Conservation (phyloP, 306 rosid genomes). For the Citrullus colocynthis region DNA sequence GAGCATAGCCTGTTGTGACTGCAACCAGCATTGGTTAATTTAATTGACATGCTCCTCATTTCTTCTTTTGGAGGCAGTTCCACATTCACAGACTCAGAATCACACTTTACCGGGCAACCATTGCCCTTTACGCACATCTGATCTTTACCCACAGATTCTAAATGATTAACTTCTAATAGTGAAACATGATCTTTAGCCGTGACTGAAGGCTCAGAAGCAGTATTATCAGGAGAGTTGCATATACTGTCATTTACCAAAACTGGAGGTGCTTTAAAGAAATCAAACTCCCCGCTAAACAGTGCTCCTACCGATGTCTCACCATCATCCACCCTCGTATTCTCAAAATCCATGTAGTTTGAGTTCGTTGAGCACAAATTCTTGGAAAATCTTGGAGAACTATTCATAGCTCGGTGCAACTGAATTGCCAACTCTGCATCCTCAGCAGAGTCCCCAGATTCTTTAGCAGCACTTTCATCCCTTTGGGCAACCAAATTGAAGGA, state of each 20-base stretch:
- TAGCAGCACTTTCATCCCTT: slow-evolving; percentile 10
- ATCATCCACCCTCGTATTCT: neutral
- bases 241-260: slow-evolving; percentile 3
- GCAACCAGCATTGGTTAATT: slow-evolving; percentile 15
- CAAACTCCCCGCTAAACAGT: slow-evolving; percentile 11
- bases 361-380: slow-evolving; percentile 28
- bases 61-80: slow-evolving; percentile 33
- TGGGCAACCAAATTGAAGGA: slow-evolving; percentile 23
- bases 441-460: slow-evolving; percentile 17
- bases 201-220: slow-evolving; percentile 17
- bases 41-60: slow-evolving; percentile 35
- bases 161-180: slow-evolving; percentile 1
- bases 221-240: slow-evolving; percentile 15
- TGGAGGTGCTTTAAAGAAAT: slow-evolving; percentile 3
- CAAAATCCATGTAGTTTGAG: slow-evolving; percentile 10
- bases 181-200: neutral
- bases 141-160: slow-evolving; percentile 5
- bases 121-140: slow-evolving; percentile 9
- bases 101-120: slow-evolving; percentile 14
- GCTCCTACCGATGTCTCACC: neutral
- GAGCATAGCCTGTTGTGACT: slow-evolving; percentile 23
- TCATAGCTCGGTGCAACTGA: slow-evolving; percentile 28
- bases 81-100: slow-evolving; percentile 14
- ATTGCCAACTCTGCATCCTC: slow-evolving; percentile 22
- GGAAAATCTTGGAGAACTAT: slow-evolving; percentile 19